phyloP scores from a whole-genome alignment of 2,329 filamentous ascomycete genomes.

The Setomelanomma holmii region DNA sequence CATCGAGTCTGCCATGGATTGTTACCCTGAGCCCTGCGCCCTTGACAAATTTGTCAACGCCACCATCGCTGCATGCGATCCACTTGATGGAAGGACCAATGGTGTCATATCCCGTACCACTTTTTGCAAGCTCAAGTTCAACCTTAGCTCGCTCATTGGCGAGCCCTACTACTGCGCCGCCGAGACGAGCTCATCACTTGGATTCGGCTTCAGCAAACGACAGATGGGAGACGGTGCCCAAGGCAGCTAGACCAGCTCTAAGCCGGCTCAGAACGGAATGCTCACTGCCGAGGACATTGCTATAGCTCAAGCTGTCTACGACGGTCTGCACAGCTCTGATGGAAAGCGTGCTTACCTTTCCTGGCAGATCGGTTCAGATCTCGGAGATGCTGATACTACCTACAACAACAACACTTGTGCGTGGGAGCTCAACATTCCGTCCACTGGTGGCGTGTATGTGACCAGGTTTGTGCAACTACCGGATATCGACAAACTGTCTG shows the following conservation, averaged over 20 bases:
- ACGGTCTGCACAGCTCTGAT: constrained; percentile 50
- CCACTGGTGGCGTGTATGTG: constrained; percentile 51
- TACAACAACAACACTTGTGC: constrained; percentile 43
- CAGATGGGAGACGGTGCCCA: not conserved
- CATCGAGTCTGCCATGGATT: constrained; percentile 50
- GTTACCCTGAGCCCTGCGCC: constrained; percentile 56
- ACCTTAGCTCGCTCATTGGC: constrained; percentile 58
- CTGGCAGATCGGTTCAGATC: constrained; percentile 41
- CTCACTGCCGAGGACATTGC: constrained; percentile 35
- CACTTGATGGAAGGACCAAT: constrained; percentile 62
- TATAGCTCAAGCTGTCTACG: constrained; percentile 23
- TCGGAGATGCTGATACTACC: constrained; percentile 45
- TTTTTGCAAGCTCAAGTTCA: constrained; percentile 56
- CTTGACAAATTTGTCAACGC: constrained; percentile 61
- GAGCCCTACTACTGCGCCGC: constrained; percentile 54
- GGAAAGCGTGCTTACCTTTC: constrained; percentile 52
- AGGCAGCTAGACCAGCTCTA: constrained; percentile 17
- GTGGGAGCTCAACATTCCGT: constrained; percentile 44
- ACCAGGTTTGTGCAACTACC: constrained; percentile 53
- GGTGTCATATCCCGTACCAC: constrained; percentile 61
- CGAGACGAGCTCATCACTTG: constrained; percentile 12
- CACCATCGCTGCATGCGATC: constrained; percentile 63
- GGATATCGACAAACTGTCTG: constrained; percentile 28
- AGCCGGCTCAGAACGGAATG: constrained; percentile 39
- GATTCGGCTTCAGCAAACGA: constrained; percentile 11